Percentiles rank a stretch among this genome's conserved stretches.
These are phyloP conservation scores for Hymenoscyphus infarciens DNA, from an alignment of 2,329 filamentous ascomycete genomes.

Conservation along the genomic window DNA sequence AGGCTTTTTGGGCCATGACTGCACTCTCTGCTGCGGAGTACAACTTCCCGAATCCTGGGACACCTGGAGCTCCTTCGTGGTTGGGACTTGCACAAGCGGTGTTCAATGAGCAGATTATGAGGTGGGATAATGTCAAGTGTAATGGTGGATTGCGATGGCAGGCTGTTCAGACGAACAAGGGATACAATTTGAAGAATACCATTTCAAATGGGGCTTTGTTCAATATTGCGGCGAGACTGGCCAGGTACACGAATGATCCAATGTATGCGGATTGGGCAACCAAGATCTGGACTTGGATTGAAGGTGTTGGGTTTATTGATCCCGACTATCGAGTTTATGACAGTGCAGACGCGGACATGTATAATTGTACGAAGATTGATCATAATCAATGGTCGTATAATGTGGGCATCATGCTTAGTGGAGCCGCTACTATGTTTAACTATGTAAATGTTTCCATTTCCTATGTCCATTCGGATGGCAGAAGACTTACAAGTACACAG, in stretches of 20 bases:
- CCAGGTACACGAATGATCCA: conserved; percentile 68
- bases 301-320: conserved; percentile 53
- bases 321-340: conserved; percentile 58
- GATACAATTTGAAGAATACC: conserved; percentile 72
- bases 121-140: conserved; percentile 68
- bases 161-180: conserved; percentile 70
- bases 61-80: conserved; percentile 54
- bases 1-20: conserved; percentile 69
- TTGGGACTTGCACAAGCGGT: conserved; percentile 70
- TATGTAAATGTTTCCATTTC: conserved; percentile 41
- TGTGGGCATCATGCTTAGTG: conserved; percentile 61
- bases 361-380: conserved; percentile 55
- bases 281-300: conserved; percentile 67
- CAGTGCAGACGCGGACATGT: conserved; percentile 49
- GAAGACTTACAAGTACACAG: conserved; percentile 11
- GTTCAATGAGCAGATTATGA: conserved; percentile 70
- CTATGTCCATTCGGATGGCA: no score
- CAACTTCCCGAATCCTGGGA: conserved; percentile 54
- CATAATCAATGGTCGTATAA: conserved; percentile 68
- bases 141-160: conserved; percentile 76
- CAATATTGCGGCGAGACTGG: conserved; percentile 60
- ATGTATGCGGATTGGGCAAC: conserved; percentile 75
- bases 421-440: conserved; percentile 65
- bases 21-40: conserved; percentile 67
- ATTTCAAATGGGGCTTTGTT: conserved; percentile 59